These are phyloP conservation scores for Saussurea involucrata DNA, from an alignment of 129 eudicot species.

Conservation along the genomic window DNA sequence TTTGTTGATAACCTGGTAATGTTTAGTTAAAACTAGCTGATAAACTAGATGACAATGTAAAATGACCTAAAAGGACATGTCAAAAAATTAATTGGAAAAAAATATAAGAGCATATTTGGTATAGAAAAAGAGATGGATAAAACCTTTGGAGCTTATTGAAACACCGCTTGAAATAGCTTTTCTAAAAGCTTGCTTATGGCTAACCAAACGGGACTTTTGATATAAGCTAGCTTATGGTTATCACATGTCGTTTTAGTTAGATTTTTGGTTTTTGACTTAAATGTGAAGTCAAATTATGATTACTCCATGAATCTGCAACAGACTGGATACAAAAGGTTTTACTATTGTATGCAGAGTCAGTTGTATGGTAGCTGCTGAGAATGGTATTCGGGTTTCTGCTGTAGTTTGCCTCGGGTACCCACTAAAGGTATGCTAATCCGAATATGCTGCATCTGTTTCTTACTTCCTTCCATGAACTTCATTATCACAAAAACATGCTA, in stretches of 20 bases:
- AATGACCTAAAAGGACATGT: neutral
- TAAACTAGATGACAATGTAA: neutral
- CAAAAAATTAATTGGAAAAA: neutral
- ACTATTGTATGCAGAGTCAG: slow-evolving; percentile 50
- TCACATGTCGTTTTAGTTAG: neutral
- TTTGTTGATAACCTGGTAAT: too few relatives aligned
- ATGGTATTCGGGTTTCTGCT: slow-evolving; percentile 51
- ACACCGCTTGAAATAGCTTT: neutral
- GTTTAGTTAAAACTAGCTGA: neutral
- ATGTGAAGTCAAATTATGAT: neutral
- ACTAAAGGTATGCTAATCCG: slow-evolving; percentile 48
- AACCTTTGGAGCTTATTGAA: neutral
- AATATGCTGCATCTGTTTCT: neutral
- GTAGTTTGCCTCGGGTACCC: slow-evolving; percentile 88
- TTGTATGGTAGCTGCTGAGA: slow-evolving; percentile 78
- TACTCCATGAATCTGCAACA: neutral
- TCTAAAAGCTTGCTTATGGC: neutral
- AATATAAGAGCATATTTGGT: neutral
- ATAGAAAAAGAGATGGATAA: too few relatives aligned
- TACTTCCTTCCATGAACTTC: neutral
- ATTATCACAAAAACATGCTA: neutral
- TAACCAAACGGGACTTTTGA: neutral
- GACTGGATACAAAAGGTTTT: neutral
- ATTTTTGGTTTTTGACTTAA: neutral
- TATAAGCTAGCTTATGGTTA: neutral